A percentile compares a stretch with the other conserved stretches of the same genome.
phyloP scores from a whole-genome alignment of 75 land plant genomes.

The Picea sitchensis region DNA sequence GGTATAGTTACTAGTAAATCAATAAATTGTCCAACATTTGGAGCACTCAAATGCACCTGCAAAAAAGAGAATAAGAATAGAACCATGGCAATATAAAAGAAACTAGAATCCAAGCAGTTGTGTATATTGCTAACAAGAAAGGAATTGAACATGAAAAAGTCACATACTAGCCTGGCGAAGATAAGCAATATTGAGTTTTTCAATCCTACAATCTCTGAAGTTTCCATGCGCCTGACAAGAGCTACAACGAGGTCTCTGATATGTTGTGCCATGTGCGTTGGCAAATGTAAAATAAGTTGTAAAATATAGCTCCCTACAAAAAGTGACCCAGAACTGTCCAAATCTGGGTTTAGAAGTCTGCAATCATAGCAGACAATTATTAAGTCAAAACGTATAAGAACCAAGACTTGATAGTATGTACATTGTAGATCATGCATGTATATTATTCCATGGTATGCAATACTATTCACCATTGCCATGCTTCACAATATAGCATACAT shows the following conservation, averaged over 20 bases:
- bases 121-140: background rate
- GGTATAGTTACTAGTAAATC: slow-evolving; percentile 59
- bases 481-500: background rate
- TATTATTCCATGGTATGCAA: background rate
- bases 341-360: slow-evolving; percentile 82
- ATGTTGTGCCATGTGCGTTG: slow-evolving; percentile 73
- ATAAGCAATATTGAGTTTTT: slow-evolving; percentile 73
- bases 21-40: slow-evolving; percentile 73
- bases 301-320: slow-evolving; percentile 83
- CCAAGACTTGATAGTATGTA: background rate
- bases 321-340: slow-evolving; percentile 89
- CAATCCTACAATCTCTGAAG: slow-evolving; percentile 63
- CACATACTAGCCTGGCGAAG: slow-evolving; percentile 86
- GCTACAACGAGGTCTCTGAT: slow-evolving; percentile 79
- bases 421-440: background rate
- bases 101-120: slow-evolving; percentile 4
- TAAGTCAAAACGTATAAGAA: background rate
- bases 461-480: background rate
- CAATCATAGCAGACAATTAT: slow-evolving; percentile 9
- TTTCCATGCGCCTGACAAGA: slow-evolving; percentile 75
- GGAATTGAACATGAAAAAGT: background rate
- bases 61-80: slow-evolving; percentile 4
- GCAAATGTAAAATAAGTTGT: slow-evolving; percentile 81
- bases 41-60: slow-evolving; percentile 89
- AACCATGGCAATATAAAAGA: background rate